phyloP scores from a whole-genome alignment of 257 asterid genomes.

The Orobanche coerulescens region DNA sequence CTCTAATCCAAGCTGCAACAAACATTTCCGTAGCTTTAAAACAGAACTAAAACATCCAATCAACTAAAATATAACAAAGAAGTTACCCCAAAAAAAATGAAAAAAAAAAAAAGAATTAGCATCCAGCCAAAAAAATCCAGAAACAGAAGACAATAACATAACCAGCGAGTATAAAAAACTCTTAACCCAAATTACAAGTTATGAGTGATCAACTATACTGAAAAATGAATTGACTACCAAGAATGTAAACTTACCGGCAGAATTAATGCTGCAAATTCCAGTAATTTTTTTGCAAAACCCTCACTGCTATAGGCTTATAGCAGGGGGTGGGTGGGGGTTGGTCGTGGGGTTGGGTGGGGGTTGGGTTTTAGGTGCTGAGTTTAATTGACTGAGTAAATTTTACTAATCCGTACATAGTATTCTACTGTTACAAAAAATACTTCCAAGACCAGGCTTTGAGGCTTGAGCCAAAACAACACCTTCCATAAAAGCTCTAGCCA shows the following conservation, averaged over 20 bases:
- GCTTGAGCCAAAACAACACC: too few species aligned
- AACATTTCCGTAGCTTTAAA: background rate
- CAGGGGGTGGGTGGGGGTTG: constrained; percentile 17
- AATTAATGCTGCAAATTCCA: constrained; percentile 18
- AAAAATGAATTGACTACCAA: background rate
- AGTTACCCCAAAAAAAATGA: too few species aligned
- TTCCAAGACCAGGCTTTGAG: too few species aligned
- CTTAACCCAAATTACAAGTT: background rate
- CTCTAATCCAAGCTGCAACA: constrained; percentile 3
- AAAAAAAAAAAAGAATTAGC: too few species aligned
- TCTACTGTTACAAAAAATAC: too few species aligned
- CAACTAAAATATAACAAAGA: constrained; percentile 6
- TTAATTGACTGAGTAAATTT: too few species aligned
- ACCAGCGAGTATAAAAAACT: background rate
- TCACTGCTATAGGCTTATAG: constrained; percentile 4
- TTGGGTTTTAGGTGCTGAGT: constrained; percentile 30
- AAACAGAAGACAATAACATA: constrained; percentile 8
- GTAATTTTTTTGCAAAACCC: constrained; percentile 18
- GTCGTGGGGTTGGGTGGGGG: constrained; percentile 23
- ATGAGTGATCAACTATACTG: constrained; percentile 17
- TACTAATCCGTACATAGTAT: too few species aligned
- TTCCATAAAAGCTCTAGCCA: too few species aligned
- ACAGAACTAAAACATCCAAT: constrained; percentile 10
- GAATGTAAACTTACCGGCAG: constrained; percentile 20
- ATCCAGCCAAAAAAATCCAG: constrained; percentile 6